phyloP scores from a whole-genome alignment of 1,139 yeast genomes.

The Groenewaldozyma sp. region DNA sequence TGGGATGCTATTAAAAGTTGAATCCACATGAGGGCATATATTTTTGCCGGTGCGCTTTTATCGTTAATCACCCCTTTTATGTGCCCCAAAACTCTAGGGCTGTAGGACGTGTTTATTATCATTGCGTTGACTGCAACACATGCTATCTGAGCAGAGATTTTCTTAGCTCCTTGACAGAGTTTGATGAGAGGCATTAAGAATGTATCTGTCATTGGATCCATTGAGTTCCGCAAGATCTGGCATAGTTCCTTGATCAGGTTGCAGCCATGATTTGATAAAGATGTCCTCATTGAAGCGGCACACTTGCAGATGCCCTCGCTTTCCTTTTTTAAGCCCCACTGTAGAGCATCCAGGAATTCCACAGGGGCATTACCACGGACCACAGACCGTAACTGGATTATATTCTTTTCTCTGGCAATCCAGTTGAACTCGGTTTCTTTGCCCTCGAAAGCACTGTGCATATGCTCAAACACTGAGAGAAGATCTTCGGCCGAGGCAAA shows the following conservation, averaged over 20 bases:
- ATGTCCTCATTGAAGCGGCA: constrained; percentile 68
- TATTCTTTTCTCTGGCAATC: constrained; percentile 58
- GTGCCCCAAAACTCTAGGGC: constrained; percentile 43
- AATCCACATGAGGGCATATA: constrained; percentile 63
- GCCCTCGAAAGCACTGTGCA: constrained; percentile 45
- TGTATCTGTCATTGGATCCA: constrained; percentile 59
- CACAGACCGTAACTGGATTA: constrained; percentile 48
- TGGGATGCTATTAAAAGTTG: constrained; percentile 47
- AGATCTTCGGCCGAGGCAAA: constrained; percentile 30
- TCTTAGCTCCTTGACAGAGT: constrained; percentile 67
- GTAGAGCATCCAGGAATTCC: constrained; percentile 37
- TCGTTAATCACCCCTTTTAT: constrained; percentile 52
- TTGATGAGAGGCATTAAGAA: constrained; percentile 50
- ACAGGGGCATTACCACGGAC: constrained; percentile 47
- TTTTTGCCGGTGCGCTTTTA: constrained; percentile 61
- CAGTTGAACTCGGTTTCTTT: constrained; percentile 90
- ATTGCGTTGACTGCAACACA: constrained; percentile 57
- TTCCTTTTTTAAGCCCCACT: constrained; percentile 36
- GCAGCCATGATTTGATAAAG: constrained; percentile 68
- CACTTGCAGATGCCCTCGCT: constrained; percentile 64
- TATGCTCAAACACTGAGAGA: constrained; percentile 30
- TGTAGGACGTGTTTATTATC: constrained; percentile 46
- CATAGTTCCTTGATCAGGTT: constrained; percentile 70
- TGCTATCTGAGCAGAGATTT: constrained; percentile 69
- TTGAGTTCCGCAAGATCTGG: constrained; percentile 36